Evolutionary conservation across 768 basidiomycete species (phyloP), one percentile per base, ranked within the genome.

Genomic region (Lyophyllum semitale): DNA sequence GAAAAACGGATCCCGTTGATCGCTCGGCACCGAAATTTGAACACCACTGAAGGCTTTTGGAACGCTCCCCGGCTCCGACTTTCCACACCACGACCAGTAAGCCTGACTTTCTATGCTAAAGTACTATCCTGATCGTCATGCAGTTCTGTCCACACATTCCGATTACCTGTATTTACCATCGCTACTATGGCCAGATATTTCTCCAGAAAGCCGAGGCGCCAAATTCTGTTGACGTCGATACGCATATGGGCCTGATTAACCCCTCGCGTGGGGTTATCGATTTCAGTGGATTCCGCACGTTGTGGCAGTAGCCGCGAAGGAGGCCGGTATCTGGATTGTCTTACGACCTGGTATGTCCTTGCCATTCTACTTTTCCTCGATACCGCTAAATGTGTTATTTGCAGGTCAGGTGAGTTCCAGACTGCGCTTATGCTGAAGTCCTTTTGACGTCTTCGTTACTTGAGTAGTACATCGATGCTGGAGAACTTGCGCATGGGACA

Each of bases 91-190:
- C 29, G 15, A 29, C 27, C 35, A 89, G 89, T 89, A 70, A 51
- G 84, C 17, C 18, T 49, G n/a, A 8, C 15, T 4, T 15, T 9
- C 18, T 40, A 13, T 29, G 33, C 48, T 25, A 7, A 38, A 17
- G 35, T 8, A 33, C n/a, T 48, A 22, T 48, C 23, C 45, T 27
- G 35, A 27, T 38, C 3, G 30, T 29, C 12, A 38, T 37, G 8
- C 55, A 92, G 91, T 62, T 90, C 89, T 0, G 92, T 92, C 67
- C 92, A 93, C 63, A 83, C 89, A 0, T 93, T 89, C 73, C 83
- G 90, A 22, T 72, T 93, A 8, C 92, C 90, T 9, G 87, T 92
- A n/a, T n/a, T n/a, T n/a, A 0, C 89, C 88, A 15, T 83, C 83
- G 3, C 69, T n/a, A n/a, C n/a, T 93, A 52, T 94, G 92, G 91